Evolutionary conservation across 2,329 filamentous ascomycete genomes (phyloP), one percentile per base, ranked within the genome.

Genomic region (Grosmannia huntii): DNA sequence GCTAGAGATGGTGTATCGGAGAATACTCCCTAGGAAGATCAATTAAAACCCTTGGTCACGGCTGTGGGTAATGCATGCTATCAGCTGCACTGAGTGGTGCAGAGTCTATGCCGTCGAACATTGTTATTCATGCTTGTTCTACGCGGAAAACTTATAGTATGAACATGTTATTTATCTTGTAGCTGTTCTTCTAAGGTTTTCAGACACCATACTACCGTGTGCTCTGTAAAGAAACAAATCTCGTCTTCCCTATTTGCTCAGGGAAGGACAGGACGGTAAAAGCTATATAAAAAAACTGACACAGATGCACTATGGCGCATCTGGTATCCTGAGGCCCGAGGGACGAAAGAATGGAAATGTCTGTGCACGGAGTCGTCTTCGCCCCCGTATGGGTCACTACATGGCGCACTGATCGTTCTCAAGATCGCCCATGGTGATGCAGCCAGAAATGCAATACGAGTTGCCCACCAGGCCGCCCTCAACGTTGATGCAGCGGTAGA

Each of bases 381-480:
- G 5, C 16, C 5, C 41, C 41, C 9, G 31, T 2, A 21, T 21
- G 7, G 5, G 19, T 9, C 41, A 48, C 49, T 41, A 61, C 57
- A 62, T 57, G 50, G 57, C 60, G 51, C 61, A 62, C 60, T 60
- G 55, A 53, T 62, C 61, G 55, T 60, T 61, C 31, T 21, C 33
- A 11, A 41, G 41, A 36, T 38, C 55, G 21, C 49, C 53, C 53
- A 62, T 62, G 53, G 14, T 41, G 36, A 60, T 60, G 56, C 61
- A 62, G 56, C 61, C 61, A 14, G 58, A 23, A 54, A 62, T 60
- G 58, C 61, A 62, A 57, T 57, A 62, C 33, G 61, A 61, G 61
- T 62, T 62, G 54, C 59, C 61, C 6, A 48, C 60, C 16, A 62
- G 25, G 51, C 10, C 28, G 25, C 61, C 61, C 23, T 49, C 28